phyloP scores from a whole-genome alignment of 257 asterid genomes.

The Nicotiana obtusifolia region DNA sequence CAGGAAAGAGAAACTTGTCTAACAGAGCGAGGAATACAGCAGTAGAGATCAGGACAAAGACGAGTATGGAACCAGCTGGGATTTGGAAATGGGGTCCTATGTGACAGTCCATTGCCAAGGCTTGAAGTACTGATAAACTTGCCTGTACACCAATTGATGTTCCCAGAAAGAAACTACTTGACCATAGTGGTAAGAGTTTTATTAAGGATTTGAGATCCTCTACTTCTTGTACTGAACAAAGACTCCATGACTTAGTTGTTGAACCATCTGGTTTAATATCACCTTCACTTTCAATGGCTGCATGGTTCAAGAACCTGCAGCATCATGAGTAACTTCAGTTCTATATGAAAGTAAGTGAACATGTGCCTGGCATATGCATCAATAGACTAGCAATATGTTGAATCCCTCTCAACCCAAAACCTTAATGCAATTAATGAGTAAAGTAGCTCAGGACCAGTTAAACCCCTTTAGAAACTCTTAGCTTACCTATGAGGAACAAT shows the following conservation, averaged over 20 bases:
- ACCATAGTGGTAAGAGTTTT: constrained; percentile 22
- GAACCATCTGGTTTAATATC: constrained; percentile 12
- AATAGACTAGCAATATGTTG: too few species aligned
- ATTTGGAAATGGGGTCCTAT: constrained; percentile 17
- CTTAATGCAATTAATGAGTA: too few species aligned
- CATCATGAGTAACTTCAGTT: not conserved
- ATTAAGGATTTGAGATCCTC: constrained; percentile 17
- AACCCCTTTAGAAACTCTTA: too few species aligned
- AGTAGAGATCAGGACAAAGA: constrained; percentile 7
- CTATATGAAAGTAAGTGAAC: not conserved
- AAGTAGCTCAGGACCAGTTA: too few species aligned
- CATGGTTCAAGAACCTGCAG: constrained; percentile 18
- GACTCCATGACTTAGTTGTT: constrained; percentile 1
- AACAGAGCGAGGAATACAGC: constrained; percentile 3
- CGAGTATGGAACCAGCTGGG: constrained; percentile 13
- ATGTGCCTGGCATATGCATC: not conserved
- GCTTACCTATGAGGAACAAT: too few species aligned
- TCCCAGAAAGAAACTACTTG: constrained; percentile 11
- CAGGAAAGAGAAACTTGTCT: constrained; percentile 7
- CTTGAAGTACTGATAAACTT: constrained; percentile 18
- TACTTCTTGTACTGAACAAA: constrained; percentile 20
- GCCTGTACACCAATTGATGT: constrained; percentile 7
- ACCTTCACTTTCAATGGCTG: constrained; percentile 14
- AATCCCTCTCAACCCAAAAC: too few species aligned
- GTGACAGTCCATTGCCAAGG: constrained; percentile 21